Evolutionary conservation across 2,329 filamentous ascomycete genomes (phyloP).

Genomic region (Phialocephala sp.): DNA sequence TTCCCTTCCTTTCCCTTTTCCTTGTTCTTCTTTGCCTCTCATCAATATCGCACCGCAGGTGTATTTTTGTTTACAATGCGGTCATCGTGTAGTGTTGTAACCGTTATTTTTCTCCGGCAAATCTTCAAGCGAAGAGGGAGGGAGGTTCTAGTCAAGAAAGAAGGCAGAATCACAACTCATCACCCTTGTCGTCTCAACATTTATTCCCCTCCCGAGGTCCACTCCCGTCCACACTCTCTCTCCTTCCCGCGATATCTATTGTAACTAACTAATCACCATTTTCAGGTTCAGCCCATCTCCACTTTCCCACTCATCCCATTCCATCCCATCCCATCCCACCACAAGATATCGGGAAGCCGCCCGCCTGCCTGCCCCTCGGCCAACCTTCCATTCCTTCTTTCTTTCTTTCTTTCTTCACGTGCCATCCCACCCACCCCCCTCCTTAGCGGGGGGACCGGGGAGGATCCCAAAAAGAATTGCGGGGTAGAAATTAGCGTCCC

Average conservation of each 20-base stretch:
- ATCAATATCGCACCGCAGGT: too few species aligned
- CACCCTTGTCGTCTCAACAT: too few species aligned
- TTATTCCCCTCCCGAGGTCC: neutral
- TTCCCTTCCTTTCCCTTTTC: neutral
- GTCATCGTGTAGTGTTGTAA: too few species aligned
- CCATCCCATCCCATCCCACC: neutral
- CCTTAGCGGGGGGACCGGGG: neutral
- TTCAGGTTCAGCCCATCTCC: neutral
- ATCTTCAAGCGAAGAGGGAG: too few species aligned
- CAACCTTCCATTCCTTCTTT: neutral
- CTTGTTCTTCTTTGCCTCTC: neutral
- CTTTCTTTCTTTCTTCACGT: neutral
- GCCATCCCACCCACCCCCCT: neutral
- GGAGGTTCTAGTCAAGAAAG: too few species aligned
- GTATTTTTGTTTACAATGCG: too few species aligned
- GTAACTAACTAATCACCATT: neutral
- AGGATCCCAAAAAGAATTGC: neutral
- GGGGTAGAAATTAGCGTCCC: neutral
- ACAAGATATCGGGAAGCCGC: neutral
- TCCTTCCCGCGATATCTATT: too few species aligned
- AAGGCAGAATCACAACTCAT: too few species aligned
- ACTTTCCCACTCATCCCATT: neutral
- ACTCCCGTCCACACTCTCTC: too few species aligned
- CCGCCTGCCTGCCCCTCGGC: too few species aligned
- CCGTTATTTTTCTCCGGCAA: too few species aligned